Evolutionary conservation across 2,329 filamentous ascomycete genomes (phyloP), one percentile per base, ranked within the genome.

Genomic region (Emmonsiellopsis sp.): DNA sequence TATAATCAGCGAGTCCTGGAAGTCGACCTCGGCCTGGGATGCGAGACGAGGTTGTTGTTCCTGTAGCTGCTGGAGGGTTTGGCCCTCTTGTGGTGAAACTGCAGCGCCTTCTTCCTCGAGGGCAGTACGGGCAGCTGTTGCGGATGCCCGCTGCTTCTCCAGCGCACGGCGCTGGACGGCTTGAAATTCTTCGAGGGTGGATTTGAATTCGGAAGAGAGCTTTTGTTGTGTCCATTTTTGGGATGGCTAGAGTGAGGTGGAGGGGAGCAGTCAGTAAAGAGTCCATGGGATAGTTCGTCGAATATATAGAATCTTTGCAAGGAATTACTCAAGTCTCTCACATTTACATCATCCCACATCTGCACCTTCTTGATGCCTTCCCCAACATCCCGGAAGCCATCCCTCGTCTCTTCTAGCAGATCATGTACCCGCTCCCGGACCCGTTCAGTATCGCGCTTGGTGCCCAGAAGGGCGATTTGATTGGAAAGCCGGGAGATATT

Each of bases 151-250:
- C 70, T 97, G 87, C 68, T 95, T 96, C 68, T 97, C 92, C 56
- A 97, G 80, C 8, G 92, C 91, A 60, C 83, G 82, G 56, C 90
- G 84, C 72, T 97, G 93, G n/a, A 97, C 82, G 53, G 79, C 79
- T 73, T 97, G 92, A 72, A 98, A 98, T 63, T 96, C 91, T 61
- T 85, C 83, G 55, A 97, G 82, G 48, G 88, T 87, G 37, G 87
- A 81, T 66, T 91, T 87, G 76, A 97, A 96, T 68, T 97, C 91
- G 65, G 88, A 87, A 57, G 89, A 92, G 36, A 98, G 80, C 70
- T 97, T 97, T 62, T 92, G 88, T 65, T 96, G 92, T 21, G 90
- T 93, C 76, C 95, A 97, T 71, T 92, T 94, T 76, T 98, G 93
- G 52, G 89, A 87, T 56, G 92, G 88, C 89, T 95, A 56, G 37